Percentiles rank a stretch among this genome's conserved stretches.
Evolutionary conservation across 2,329 filamentous ascomycete species (phyloP).

Genomic region (Neofusicoccum parvum): DNA sequence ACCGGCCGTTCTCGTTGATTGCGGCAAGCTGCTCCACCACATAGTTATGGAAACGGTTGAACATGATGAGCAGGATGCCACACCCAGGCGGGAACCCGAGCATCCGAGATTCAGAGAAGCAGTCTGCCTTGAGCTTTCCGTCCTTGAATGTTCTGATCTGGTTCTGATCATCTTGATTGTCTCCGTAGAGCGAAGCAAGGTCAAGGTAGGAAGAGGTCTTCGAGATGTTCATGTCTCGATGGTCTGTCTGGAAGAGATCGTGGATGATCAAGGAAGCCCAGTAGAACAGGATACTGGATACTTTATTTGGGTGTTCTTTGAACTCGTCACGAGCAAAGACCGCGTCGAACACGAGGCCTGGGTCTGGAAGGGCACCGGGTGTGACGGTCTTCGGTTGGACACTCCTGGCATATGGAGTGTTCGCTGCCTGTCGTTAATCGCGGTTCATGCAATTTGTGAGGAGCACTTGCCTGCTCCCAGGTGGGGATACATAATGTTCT

Average conservation of each 20-base stretch:
- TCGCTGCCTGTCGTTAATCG: constrained; percentile 54
- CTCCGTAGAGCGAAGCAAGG: constrained; percentile 70
- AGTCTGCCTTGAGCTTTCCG: constrained; percentile 68
- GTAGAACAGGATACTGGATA: constrained; percentile 74
- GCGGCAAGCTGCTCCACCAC: constrained; percentile 73
- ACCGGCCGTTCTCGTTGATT: constrained; percentile 82
- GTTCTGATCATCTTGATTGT: constrained; percentile 65
- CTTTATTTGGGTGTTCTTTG: constrained; percentile 65
- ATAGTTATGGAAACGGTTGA: constrained; percentile 78
- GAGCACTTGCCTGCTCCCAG: constrained; percentile 25
- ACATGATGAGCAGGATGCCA: constrained; percentile 66
- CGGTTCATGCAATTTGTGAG: neutral
- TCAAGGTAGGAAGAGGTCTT: constrained; percentile 74
- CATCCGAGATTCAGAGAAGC: constrained; percentile 66
- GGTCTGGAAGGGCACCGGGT: constrained; percentile 61
- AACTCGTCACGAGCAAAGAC: constrained; percentile 63
- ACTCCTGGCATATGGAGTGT: constrained; percentile 64
- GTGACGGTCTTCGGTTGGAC: constrained; percentile 59
- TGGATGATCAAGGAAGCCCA: constrained; percentile 64
- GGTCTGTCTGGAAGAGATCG: constrained; percentile 67
- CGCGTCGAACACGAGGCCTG: constrained; percentile 64
- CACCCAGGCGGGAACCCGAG: constrained; percentile 70
- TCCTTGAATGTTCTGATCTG: constrained; percentile 65
- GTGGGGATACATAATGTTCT: constrained; percentile 62
- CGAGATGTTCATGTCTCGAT: constrained; percentile 62